Conservation (phyloP, 2,329 filamentous ascomycete species). For the Fusarium duplospermum region DNA sequence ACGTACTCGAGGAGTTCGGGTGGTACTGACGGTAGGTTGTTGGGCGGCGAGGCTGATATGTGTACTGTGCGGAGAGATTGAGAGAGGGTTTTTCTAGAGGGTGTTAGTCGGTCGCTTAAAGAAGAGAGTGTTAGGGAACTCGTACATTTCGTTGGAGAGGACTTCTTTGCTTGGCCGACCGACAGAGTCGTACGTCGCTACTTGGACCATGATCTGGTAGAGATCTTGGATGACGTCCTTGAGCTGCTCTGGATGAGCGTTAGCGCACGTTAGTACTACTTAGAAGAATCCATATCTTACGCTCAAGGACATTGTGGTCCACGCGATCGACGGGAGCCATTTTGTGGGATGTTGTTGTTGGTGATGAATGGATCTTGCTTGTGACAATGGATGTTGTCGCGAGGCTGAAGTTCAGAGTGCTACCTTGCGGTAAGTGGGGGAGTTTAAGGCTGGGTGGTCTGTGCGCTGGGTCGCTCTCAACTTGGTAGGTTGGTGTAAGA, state of each 20-base stretch:
- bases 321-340: constrained; percentile 58
- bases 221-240: constrained; percentile 73
- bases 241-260: constrained; percentile 60
- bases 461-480: neutral
- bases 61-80: constrained; percentile 54
- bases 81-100: constrained; percentile 53
- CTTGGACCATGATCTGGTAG: constrained; percentile 73
- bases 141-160: constrained; percentile 64
- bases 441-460: neutral
- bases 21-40: constrained; percentile 64
- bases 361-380: neutral
- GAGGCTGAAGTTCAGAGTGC: constrained; percentile 2
- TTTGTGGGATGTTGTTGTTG: neutral
- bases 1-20: constrained; percentile 76
- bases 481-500: neutral
- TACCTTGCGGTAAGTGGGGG: constrained; percentile 27
- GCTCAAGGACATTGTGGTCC: constrained; percentile 55
- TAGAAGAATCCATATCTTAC: constrained; percentile 38
- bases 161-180: constrained; percentile 65
- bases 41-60: constrained; percentile 54
- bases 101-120: constrained; percentile 11
- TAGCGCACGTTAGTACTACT: neutral
- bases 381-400: constrained; percentile 13
- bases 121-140: neutral
- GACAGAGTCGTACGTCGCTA: constrained; percentile 69